Conservation (phyloP, 2,329 filamentous ascomycete species). For the Epichloe amarillans region DNA sequence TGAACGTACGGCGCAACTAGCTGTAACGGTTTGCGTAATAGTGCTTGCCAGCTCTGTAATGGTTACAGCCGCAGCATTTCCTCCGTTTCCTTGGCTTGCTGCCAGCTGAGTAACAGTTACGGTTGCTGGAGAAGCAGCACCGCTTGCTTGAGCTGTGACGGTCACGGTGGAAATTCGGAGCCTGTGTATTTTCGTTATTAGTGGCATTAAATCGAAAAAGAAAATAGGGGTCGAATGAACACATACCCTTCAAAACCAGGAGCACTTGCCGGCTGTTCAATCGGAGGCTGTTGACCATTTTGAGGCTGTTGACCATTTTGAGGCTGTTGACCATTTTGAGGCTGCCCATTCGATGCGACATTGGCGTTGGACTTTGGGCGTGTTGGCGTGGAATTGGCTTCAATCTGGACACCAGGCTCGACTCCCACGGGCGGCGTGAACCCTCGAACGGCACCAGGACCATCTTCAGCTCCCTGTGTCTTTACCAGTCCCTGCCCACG, state of each 20-base stretch:
- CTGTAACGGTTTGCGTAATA: no score
- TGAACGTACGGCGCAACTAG: no score
- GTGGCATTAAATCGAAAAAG: background rate
- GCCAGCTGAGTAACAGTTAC: background rate
- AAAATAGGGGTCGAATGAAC: background rate
- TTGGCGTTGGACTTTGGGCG: background rate
- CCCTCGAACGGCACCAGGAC: background rate
- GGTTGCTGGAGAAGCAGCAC: background rate
- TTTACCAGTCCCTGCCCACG: background rate
- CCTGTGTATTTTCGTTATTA: background rate
- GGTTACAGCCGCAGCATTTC: slow-evolving; percentile 8
- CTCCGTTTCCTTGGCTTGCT: background rate
- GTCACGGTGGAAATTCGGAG: background rate
- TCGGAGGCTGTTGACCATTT: background rate
- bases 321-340: background rate
- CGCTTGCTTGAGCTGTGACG: background rate
- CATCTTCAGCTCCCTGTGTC: background rate
- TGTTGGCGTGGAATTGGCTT: background rate
- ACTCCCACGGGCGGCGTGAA: background rate
- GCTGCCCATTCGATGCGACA: background rate
- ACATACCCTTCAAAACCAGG: background rate
- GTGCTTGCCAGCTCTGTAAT: slow-evolving; percentile 1
- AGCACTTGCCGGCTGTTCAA: background rate
- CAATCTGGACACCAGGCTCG: background rate
- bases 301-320: background rate